phyloP scores from a whole-genome alignment of 495 filamentous ascomycete species.

The Clavariopsis aquatica region DNA sequence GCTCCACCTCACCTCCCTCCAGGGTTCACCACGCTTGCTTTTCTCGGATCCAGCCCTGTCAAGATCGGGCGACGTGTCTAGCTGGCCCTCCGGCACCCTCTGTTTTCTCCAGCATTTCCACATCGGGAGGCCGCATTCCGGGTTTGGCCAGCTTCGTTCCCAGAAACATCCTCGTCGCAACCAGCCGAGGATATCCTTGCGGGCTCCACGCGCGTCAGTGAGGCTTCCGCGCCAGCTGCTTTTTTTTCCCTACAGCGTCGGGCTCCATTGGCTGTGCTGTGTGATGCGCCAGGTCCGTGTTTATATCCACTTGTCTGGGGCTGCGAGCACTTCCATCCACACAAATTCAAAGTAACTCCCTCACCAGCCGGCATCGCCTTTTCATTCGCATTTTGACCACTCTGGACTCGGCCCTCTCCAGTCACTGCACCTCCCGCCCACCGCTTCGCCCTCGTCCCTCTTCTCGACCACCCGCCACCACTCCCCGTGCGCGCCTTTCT shows the following conservation, averaged over 20 bases:
- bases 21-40: conserved; percentile 23
- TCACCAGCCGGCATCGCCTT: not conserved
- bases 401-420: conserved; percentile 1
- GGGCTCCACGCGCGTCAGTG: conserved; percentile 31
- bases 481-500: conserved; percentile 4
- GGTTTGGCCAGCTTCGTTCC: conserved; percentile 23
- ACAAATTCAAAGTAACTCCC: conserved; percentile 8
- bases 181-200: conserved; percentile 36
- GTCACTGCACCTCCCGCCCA: not conserved
- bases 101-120: conserved; percentile 30
- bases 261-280: conserved; percentile 30
- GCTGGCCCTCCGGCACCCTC: conserved; percentile 13
- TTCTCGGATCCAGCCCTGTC: conserved; percentile 16
- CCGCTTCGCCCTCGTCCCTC: not conserved
- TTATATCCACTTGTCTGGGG: conserved; percentile 32
- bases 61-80: conserved; percentile 31
- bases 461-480: not conserved
- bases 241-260: conserved; percentile 16
- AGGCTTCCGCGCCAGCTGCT: conserved; percentile 32
- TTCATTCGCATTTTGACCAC: not conserved
- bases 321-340: conserved; percentile 24
- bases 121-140: conserved; percentile 29
- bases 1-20: conserved; percentile 3
- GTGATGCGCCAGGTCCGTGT: conserved; percentile 34
- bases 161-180: conserved; percentile 34